Evolutionary conservation across 2,329 filamentous ascomycete species (phyloP), one percentile per base, ranked within the genome.

Genomic region (Xylariomycetidae sp.): DNA sequence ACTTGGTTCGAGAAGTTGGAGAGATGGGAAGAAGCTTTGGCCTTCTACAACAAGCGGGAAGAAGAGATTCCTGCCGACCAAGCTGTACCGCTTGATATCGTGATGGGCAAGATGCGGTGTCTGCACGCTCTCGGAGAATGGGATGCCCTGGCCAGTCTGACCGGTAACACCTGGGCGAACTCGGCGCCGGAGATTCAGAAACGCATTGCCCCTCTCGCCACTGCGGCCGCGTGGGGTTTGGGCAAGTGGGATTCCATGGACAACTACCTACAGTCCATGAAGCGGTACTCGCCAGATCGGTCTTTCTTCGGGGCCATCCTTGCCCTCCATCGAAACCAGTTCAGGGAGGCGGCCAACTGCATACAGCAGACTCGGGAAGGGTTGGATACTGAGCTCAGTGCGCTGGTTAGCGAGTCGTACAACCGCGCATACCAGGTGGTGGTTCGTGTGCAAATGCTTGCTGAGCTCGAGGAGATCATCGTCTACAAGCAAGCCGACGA

Each of bases 81-180:
- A 39, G 56, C 66, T 1, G 63, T 68, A 0, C 88, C 87, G 0
- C 87, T 98, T 40, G 92, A 96, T 39, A 87, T 98, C 34, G 88
- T 94, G 20, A 96, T 98, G 89, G 92, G 92, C 46, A 98, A 98
- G 64, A 98, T 99, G 92, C 81, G 92, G 29, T 99, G 92, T 70
- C 66, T 96, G 43, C 92, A 99, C 57, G 93, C 92, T 7, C 72
- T 99, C 22, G 92, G 92, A 41, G 92, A 99, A 59, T 99, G 92
- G 92, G 93, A 96, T 47, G 79, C 87, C 4, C 70, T 99, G 12
- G 93, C 90, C 1, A 80, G 79, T 30, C 70, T 98, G 34, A 90
- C 89, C 0, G 84, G 93, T 54, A 88, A 89, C 54, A 94, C 90
- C 32, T 99, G 92, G 92, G 78, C 85, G 46, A 88, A 89, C 55